These are phyloP conservation scores for Kitagawia praeruptora DNA, from an alignment of 129 eudicot species.

Conservation along the genomic window DNA sequence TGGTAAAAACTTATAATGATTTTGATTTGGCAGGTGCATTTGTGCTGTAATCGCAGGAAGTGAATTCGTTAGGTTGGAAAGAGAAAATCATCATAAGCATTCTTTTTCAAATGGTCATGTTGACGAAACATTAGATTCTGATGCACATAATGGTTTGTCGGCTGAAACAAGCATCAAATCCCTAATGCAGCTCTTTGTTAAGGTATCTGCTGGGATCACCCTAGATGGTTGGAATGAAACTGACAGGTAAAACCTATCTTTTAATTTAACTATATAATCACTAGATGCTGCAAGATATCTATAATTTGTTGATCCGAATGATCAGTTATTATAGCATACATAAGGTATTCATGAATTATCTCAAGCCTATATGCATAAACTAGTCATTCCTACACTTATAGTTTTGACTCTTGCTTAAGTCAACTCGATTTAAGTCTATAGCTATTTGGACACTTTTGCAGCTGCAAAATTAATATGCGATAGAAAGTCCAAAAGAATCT, in stretches of 20 bases:
- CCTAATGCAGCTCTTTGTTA: slow-evolving; percentile 71
- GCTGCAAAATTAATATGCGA: not conserved
- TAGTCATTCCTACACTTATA: not conserved
- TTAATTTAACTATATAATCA: not conserved
- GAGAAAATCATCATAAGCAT: slow-evolving; percentile 55
- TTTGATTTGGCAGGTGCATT: slow-evolving; percentile 59
- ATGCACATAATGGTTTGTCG: slow-evolving; percentile 40
- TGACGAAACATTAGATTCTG: slow-evolving; percentile 51
- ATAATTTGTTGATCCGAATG: not conserved
- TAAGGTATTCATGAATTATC: not conserved
- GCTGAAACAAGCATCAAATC: slow-evolving; percentile 76
- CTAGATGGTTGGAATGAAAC: slow-evolving; percentile 81
- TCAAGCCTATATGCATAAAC: not conserved
- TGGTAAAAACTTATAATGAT: not conserved
- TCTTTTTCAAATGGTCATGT: slow-evolving; percentile 57
- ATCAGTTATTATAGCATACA: not conserved
- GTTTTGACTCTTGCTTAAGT: not conserved
- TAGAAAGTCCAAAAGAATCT: not conserved
- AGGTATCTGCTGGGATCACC: slow-evolving; percentile 70
- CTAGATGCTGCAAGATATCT: not conserved
- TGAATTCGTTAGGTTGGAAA: slow-evolving; percentile 76
- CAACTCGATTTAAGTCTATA: not conserved
- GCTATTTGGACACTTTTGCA: not conserved
- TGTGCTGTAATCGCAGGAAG: slow-evolving; percentile 91
- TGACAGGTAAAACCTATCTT: slow-evolving; percentile 45